These are phyloP conservation scores for Cynanchum wilfordii DNA, from an alignment of 257 asterid genomes.

Conservation along the genomic window DNA sequence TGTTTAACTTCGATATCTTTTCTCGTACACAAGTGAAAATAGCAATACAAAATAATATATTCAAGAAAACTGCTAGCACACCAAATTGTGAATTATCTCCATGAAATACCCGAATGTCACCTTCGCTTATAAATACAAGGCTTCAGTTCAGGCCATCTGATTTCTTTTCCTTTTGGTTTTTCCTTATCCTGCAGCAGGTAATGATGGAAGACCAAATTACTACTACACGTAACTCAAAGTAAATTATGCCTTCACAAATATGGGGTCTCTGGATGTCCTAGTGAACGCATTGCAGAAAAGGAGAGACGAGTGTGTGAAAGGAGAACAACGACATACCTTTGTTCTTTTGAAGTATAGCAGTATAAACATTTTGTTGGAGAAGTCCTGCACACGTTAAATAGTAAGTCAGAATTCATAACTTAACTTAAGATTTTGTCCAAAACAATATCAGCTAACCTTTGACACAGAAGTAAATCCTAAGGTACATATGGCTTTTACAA, in stretches of 20 bases:
- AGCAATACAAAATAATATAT: too few species aligned
- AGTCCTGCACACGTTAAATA: slow-evolving; percentile 56
- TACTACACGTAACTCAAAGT: not conserved
- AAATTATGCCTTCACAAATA: not conserved
- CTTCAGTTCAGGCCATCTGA: slow-evolving; percentile 78
- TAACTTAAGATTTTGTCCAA: not conserved
- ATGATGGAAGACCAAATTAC: not conserved
- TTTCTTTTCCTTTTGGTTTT: slow-evolving; percentile 26
- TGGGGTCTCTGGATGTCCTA: not conserved
- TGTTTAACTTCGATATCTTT: not conserved
- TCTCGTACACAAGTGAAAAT: too few species aligned
- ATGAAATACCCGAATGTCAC: slow-evolving; percentile 15
- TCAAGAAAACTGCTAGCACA: too few species aligned
- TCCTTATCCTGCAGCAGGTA: slow-evolving; percentile 41
- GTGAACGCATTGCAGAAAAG: too few species aligned
- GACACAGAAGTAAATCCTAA: slow-evolving; percentile 63
- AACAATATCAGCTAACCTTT: slow-evolving; percentile 42
- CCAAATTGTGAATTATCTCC: too few species aligned
- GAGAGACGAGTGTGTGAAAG: not conserved
- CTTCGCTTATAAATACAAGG: slow-evolving; percentile 87
- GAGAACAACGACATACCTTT: slow-evolving; percentile 44
- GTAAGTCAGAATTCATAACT: not conserved
- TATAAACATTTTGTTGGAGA: slow-evolving; percentile 87
- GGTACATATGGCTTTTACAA: slow-evolving; percentile 59
- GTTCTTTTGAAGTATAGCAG: slow-evolving; percentile 69